These are phyloP conservation scores for Theobroma grandiflorum DNA, from an alignment of 441 rosid species.

Conservation along the genomic window DNA sequence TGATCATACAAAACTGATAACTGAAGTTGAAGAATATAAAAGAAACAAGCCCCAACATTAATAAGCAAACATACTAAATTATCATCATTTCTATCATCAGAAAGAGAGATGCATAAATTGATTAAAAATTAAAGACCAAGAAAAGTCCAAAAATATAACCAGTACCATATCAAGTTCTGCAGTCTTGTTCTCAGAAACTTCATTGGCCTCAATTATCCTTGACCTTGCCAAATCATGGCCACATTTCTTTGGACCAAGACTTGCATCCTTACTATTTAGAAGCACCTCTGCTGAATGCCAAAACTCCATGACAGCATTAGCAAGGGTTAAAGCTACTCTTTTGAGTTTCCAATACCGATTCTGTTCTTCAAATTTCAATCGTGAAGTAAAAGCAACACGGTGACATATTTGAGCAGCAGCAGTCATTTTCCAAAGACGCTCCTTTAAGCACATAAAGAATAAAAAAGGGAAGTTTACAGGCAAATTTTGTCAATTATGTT, in stretches of 20 bases:
- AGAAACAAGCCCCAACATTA: not conserved
- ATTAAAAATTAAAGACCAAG: slow-evolving; percentile 25
- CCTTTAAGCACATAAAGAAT: slow-evolving; percentile 54
- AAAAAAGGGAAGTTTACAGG: slow-evolving; percentile 11
- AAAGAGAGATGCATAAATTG: slow-evolving; percentile 23
- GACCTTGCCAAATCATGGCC: slow-evolving; percentile 47
- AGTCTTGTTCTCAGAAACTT: slow-evolving; percentile 52
- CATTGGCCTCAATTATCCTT: slow-evolving; percentile 40
- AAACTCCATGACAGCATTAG: slow-evolving; percentile 88
- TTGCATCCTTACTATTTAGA: slow-evolving; percentile 38
- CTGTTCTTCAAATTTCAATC: slow-evolving; percentile 64
- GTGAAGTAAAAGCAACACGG: slow-evolving; percentile 69
- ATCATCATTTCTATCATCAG: not conserved
- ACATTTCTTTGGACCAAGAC: slow-evolving; percentile 41
- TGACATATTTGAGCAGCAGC: slow-evolving; percentile 94
- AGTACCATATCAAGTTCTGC: slow-evolving; percentile 58
- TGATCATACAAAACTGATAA: not conserved
- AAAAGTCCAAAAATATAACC: slow-evolving; percentile 27
- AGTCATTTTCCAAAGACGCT: slow-evolving; percentile 98
- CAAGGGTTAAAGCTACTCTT: slow-evolving; percentile 69
- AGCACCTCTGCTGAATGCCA: slow-evolving; percentile 80
- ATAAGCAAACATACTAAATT: slow-evolving; percentile 14
- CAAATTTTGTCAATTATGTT: not conserved
- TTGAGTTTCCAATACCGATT: slow-evolving; percentile 61
- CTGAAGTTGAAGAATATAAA: not conserved